Conservation (phyloP, 148 eudicot species). For the Heliamphora exappendiculata region DNA sequence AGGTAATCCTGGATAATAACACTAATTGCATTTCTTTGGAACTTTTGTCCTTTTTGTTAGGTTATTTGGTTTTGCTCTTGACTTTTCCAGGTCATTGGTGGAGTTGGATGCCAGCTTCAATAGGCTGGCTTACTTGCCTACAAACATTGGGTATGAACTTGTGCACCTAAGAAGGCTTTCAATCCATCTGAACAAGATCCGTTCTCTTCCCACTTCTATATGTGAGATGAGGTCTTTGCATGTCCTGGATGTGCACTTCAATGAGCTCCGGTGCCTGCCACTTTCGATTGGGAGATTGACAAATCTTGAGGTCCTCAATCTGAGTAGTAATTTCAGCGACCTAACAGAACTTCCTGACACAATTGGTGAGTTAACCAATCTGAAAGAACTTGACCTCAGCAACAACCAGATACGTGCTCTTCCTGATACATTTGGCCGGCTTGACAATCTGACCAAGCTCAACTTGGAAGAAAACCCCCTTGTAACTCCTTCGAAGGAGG, state of each 20-base stretch:
- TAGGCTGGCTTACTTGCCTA: constrained; percentile 66
- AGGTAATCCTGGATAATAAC: constrained; percentile 33
- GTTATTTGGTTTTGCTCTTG: neutral
- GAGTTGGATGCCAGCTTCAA: constrained; percentile 87
- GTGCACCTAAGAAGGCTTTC: constrained; percentile 50
- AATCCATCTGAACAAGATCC: constrained; percentile 73
- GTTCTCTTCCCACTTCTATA: constrained; percentile 79
- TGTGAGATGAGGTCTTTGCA: constrained; percentile 74
- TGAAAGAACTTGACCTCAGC: constrained; percentile 78
- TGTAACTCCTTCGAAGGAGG: constrained; percentile 57
- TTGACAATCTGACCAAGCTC: constrained; percentile 56
- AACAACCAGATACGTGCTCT: constrained; percentile 85
- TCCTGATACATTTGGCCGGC: constrained; percentile 70
- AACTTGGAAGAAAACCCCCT: constrained; percentile 83
- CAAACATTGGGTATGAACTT: constrained; percentile 74
- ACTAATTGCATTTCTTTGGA: neutral
- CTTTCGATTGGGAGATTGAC: constrained; percentile 48
- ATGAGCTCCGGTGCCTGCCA: constrained; percentile 85
- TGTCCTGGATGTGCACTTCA: constrained; percentile 70
- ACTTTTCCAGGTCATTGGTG: constrained; percentile 62
- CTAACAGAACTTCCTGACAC: constrained; percentile 72
- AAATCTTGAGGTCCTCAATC: constrained; percentile 62
- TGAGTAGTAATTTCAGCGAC: constrained; percentile 84
- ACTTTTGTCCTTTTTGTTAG: neutral
- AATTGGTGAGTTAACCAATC: constrained; percentile 53